Percentiles rank a stretch among this genome's conserved stretches.
phyloP scores from a whole-genome alignment of 129 eudicot genomes.

The Solidago caesia region DNA sequence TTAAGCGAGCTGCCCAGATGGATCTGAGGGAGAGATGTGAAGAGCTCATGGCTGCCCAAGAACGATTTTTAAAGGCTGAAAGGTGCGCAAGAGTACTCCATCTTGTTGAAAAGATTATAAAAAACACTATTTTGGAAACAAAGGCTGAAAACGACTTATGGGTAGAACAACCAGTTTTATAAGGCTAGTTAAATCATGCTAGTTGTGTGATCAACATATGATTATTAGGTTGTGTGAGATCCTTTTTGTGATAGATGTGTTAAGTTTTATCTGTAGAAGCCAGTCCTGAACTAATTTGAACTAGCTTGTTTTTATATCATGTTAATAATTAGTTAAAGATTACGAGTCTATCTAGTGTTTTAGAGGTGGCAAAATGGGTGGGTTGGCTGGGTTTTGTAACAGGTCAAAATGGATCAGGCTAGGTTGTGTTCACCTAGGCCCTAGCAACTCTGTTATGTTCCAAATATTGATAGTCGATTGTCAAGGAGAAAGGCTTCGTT shows the following conservation, averaged over 20 bases:
- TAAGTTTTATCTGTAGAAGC: not conserved
- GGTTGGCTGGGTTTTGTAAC: not conserved
- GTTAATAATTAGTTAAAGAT: not conserved
- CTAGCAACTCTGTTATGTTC: not conserved
- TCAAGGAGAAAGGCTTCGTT: too few relatives aligned
- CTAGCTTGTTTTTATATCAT: constrained; percentile 2
- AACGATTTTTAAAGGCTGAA: constrained; percentile 28
- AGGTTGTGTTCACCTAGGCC: not conserved
- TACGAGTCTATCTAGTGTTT: not conserved
- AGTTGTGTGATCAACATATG: not conserved
- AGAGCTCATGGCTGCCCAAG: constrained; percentile 32
- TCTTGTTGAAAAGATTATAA: constrained; percentile 28
- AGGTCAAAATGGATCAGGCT: not conserved
- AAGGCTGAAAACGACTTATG: constrained; percentile 31
- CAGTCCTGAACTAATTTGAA: not conserved
- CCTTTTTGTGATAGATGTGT: not conserved
- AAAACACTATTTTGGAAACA: constrained; percentile 18
- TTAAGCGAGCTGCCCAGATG: constrained; percentile 27
- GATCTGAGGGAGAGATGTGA: constrained; percentile 32
- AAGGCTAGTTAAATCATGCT: not conserved
- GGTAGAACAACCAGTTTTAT: constrained; percentile 7
- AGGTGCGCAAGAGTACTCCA: constrained; percentile 31
- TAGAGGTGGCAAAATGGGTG: not conserved
- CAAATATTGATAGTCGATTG: too few relatives aligned
- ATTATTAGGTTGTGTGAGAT: not conserved